These are phyloP conservation scores for Pyrenophora tritici-repentis DNA, from an alignment of 2,329 filamentous ascomycete species.

Conservation along the genomic window DNA sequence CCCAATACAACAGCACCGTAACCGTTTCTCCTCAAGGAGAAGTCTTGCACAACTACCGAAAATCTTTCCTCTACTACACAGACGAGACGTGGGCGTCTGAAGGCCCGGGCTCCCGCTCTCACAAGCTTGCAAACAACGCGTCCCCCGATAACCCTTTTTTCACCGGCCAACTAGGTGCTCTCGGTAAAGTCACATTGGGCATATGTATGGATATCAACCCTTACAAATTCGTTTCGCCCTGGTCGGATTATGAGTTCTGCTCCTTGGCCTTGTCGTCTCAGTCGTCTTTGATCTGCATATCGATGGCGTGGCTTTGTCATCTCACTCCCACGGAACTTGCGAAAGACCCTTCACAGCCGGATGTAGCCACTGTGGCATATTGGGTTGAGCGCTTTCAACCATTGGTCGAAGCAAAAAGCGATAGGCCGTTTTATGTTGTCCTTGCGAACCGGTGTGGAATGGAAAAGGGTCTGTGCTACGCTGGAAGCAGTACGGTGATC, in stretches of 20 bases:
- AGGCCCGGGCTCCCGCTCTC: slow-evolving; percentile 44
- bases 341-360: slow-evolving; percentile 61
- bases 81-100: slow-evolving; percentile 68
- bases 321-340: slow-evolving; percentile 55
- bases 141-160: slow-evolving; percentile 44
- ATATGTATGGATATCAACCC: slow-evolving; percentile 68
- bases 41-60: slow-evolving; percentile 65
- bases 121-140: slow-evolving; percentile 22
- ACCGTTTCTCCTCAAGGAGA: slow-evolving; percentile 60
- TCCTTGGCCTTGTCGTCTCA: slow-evolving; percentile 61
- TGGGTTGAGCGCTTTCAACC: slow-evolving; percentile 76
- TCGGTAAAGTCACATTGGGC: slow-evolving; percentile 49
- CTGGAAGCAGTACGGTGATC: slow-evolving; percentile 74
- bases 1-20: slow-evolving; percentile 64
- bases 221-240: slow-evolving; percentile 64
- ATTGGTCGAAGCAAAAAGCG: slow-evolving; percentile 42
- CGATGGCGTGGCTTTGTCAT: slow-evolving; percentile 77
- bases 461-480: slow-evolving; percentile 70
- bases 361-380: slow-evolving; percentile 74
- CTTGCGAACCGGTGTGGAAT: slow-evolving; percentile 72
- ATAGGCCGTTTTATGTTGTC: slow-evolving; percentile 66
- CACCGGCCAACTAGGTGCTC: slow-evolving; percentile 39
- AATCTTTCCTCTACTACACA: slow-evolving; percentile 69
- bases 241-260: slow-evolving; percentile 62
- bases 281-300: slow-evolving; percentile 69